Conservation (phyloP, 495 filamentous ascomycete genomes). For the Margaritispora aquatica region DNA sequence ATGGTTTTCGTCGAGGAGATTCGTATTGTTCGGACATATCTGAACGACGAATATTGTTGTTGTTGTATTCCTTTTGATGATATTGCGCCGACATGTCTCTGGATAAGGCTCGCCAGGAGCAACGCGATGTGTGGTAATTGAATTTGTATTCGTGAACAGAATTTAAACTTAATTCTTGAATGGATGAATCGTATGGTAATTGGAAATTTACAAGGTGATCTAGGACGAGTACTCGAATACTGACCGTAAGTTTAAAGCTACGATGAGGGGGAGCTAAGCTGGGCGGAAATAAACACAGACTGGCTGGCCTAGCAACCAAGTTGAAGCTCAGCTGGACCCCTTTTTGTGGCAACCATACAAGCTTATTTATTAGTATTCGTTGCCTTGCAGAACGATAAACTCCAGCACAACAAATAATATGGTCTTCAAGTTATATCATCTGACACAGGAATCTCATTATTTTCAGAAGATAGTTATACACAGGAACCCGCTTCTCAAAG, state of each 20-base stretch:
- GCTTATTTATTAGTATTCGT: too few species aligned
- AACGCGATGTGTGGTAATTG: not conserved
- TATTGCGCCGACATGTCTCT: conserved; percentile 40
- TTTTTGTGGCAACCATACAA: not conserved
- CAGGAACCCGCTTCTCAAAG: too few species aligned
- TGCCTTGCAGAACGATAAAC: too few species aligned
- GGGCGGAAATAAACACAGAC: not conserved
- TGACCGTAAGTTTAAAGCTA: not conserved
- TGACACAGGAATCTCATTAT: too few species aligned
- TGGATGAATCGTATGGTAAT: not conserved
- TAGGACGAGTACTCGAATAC: not conserved
- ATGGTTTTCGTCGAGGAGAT: conserved; percentile 38
- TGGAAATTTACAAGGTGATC: not conserved
- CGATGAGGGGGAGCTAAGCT: not conserved
- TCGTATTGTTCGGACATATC: conserved; percentile 39
- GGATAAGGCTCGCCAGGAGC: not conserved
- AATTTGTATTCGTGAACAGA: not conserved
- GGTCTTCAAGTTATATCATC: too few species aligned
- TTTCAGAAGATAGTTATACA: too few species aligned
- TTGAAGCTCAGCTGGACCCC: not conserved
- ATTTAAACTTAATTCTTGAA: not conserved
- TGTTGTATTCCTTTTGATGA: conserved; percentile 44
- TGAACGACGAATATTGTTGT: conserved; percentile 34
- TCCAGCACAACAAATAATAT: too few species aligned
- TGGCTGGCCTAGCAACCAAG: not conserved